Base-by-base conservation (phyloP, 2,329 filamentous ascomycete genomes). In the Pseudocercospora fuligena region DNA sequence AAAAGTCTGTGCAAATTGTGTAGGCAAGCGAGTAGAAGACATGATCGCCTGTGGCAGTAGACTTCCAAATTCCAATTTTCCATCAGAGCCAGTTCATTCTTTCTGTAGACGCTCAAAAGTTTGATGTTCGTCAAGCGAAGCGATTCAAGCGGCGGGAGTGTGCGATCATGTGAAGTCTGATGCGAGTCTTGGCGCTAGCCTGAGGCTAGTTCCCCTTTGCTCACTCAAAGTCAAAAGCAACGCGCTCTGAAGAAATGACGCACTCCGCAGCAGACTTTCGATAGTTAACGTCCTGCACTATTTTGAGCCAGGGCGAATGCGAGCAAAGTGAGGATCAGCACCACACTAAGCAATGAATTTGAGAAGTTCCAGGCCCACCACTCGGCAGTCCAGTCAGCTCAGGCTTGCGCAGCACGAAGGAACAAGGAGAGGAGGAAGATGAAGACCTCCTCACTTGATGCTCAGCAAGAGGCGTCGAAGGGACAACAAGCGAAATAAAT, bases 271-370 rank as follows among this genome's bases (percentile, higher is more conserved):
- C 25, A 14, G 51, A 54, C 51, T 56, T 33, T 56, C 51, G 16
- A 56, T 56, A 56, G 51, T 56, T 27, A 31, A 56, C 23, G 12
- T 56, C 27, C 27, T 56, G 21, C 51, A 31, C 51, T 56, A 56
- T 56, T 56, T 56, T 31, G 23, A 56, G 47, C 47, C 47, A 51
- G 47, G 9, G 47, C 47, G 47, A 51, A 25, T 27, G 47, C 47
- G 47, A 25, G 47, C 11, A n/a, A 56, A 31, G 51, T 56, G 51
- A 56, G 27, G 27, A 56, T 56, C 51, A 31, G 23, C 51, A 31
- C 16, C 5, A 27, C 49, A 29, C 51, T 56, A 56, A 56, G 51
- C 51, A 19, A 27, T 27, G 27, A 27, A 56, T 33, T 33, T 19
- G 51, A 56, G 27, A 56, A 31, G 51, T 56, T 31, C 23, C 51